Evolutionary conservation across 2,329 filamentous ascomycete species (phyloP).

Genomic region (Clonostachys rhizophaga): DNA sequence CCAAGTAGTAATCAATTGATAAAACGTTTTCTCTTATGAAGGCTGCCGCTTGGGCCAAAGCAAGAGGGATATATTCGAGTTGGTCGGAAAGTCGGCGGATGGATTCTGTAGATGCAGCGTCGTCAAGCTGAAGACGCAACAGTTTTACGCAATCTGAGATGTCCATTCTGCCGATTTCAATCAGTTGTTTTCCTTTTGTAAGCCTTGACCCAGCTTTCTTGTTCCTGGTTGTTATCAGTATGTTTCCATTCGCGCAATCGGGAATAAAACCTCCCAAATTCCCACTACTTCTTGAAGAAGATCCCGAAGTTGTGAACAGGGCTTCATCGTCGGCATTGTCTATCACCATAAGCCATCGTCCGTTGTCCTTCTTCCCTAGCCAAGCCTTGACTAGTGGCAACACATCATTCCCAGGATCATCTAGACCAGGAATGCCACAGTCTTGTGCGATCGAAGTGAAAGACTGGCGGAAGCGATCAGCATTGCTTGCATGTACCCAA

Average conservation of each 20-base stretch:
- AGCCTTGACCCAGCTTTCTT: constrained; percentile 18
- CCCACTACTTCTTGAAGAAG: not conserved
- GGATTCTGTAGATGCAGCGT: not conserved
- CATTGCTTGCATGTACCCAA: constrained; percentile 24
- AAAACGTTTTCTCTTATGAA: constrained; percentile 23
- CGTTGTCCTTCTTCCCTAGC: constrained; percentile 10
- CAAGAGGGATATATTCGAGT: constrained; percentile 23
- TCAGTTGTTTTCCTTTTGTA: constrained; percentile 7
- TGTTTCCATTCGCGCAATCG: constrained; percentile 15
- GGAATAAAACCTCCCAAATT: constrained; percentile 12
- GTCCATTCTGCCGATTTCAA: constrained; percentile 20
- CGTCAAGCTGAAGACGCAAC: constrained; percentile 8
- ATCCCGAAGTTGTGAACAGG: not conserved
- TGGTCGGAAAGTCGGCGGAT: constrained; percentile 12
- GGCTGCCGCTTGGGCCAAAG: constrained; percentile 23
- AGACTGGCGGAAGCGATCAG: constrained; percentile 16
- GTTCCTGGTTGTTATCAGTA: constrained; percentile 26
- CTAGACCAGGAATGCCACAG: not conserved
- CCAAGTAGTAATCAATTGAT: constrained; percentile 14
- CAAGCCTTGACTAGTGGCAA: constrained; percentile 13
- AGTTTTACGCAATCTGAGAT: constrained; percentile 15
- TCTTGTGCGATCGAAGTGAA: not conserved
- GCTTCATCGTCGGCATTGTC: constrained; percentile 4
- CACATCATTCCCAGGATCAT: constrained; percentile 9
- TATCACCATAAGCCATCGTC: constrained; percentile 7